A percentile compares a stretch with the other conserved stretches of the same genome.
Evolutionary conservation across 2,329 filamentous ascomycete species (phyloP).

Genomic region (Colletotrichum nymphaeae): DNA sequence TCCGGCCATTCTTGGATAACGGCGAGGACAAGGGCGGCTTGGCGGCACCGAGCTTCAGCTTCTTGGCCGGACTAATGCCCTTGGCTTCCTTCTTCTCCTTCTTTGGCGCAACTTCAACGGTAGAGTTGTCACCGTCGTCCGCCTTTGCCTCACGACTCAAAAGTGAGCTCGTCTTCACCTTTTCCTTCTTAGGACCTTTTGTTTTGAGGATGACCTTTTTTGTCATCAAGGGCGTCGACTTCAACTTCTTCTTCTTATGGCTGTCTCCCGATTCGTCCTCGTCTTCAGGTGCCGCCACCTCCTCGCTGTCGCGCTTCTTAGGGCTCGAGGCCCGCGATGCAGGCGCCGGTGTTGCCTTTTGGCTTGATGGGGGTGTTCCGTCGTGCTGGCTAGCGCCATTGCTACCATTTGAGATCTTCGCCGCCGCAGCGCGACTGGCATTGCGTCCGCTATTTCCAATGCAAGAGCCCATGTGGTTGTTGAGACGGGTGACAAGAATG

Average conservation of each 20-base stretch:
- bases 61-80: slow-evolving; percentile 53
- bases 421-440: slow-evolving; percentile 70
- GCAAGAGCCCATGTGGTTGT: slow-evolving; percentile 76
- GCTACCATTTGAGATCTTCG: slow-evolving; percentile 71
- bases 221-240: slow-evolving; percentile 54
- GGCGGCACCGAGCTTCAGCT: slow-evolving; percentile 50
- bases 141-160: slow-evolving; percentile 61
- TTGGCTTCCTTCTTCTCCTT: slow-evolving; percentile 48
- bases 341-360: slow-evolving; percentile 70
- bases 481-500: slow-evolving; percentile 72
- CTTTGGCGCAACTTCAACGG: slow-evolving; percentile 48
- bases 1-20: slow-evolving; percentile 59
- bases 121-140: slow-evolving; percentile 41
- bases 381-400: slow-evolving; percentile 63
- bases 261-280: slow-evolving; percentile 61
- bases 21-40: slow-evolving; percentile 62
- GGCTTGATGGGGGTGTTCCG: slow-evolving; percentile 70
- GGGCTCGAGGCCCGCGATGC: slow-evolving; percentile 65
- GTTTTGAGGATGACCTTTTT: slow-evolving; percentile 69
- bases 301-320: slow-evolving; percentile 67
- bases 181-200: slow-evolving; percentile 66
- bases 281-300: slow-evolving; percentile 60
- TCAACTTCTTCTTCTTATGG: slow-evolving; percentile 70
- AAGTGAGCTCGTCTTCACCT: slow-evolving; percentile 61
- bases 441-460: slow-evolving; percentile 74